phyloP scores from a whole-genome alignment of 192 early-diverging fungal species.

The Coemansia sp. region DNA sequence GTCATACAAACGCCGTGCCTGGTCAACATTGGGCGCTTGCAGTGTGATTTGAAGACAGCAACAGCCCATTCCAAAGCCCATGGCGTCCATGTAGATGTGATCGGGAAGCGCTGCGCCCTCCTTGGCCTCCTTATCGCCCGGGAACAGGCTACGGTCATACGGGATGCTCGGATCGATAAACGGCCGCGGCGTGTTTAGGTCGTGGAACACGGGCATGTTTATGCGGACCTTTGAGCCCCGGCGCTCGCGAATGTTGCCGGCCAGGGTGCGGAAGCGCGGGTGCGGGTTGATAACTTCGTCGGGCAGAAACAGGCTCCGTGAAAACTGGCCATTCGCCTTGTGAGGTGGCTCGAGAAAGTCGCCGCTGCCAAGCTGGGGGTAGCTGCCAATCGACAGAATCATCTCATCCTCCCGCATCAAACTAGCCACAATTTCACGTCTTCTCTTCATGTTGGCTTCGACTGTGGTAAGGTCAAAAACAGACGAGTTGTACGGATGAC shows the following conservation, averaged over 20 bases:
- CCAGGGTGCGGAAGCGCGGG: constrained; percentile 88
- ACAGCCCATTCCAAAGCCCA: constrained; percentile 99
- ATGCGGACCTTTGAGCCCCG: constrained; percentile 93
- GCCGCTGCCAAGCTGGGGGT: constrained; percentile 84
- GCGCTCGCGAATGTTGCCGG: constrained; percentile 89
- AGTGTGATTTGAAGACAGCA: constrained; percentile 98
- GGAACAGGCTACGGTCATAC: constrained; percentile 58
- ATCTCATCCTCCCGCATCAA: constrained; percentile 71
- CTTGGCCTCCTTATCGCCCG: constrained; percentile 70
- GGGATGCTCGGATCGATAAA: constrained; percentile 78
- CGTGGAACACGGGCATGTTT: constrained; percentile 94
- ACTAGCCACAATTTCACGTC: constrained; percentile 68
- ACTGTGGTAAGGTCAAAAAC: constrained; percentile 78
- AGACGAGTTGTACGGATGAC: constrained; percentile 82
- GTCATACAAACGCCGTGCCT: constrained; percentile 92
- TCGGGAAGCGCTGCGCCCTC: constrained; percentile 77
- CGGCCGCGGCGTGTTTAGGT: constrained; percentile 83
- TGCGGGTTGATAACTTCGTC: constrained; percentile 94
- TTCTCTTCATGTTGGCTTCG: constrained; percentile 83
- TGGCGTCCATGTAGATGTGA: constrained; percentile 97
- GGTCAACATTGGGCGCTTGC: constrained; percentile 90
- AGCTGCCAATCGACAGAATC: constrained; percentile 80
- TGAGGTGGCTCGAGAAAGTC: constrained; percentile 72
- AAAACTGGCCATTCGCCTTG: constrained; percentile 66
- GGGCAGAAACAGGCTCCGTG: constrained; percentile 86